Conservation (phyloP, 192 early-diverging fungal species). For the Dissophora globulifera region DNA sequence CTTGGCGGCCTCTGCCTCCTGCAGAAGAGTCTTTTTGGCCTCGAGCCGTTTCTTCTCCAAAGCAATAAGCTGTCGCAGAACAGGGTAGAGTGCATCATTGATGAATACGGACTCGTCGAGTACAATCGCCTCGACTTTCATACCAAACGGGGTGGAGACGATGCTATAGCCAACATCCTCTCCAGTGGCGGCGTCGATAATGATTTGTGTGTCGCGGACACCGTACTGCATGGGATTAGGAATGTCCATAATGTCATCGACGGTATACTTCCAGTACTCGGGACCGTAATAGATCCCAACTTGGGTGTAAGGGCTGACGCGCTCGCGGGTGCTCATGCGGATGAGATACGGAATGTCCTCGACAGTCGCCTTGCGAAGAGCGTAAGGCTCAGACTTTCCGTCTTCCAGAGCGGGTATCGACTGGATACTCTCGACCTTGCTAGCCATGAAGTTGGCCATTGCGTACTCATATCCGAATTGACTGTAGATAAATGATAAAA, state of each 20-base stretch:
- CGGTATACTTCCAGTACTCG: slow-evolving; percentile 10
- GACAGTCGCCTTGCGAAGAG: slow-evolving; percentile 1
- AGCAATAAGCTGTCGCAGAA: slow-evolving; percentile 16
- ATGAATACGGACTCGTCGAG: neutral
- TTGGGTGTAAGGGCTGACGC: neutral
- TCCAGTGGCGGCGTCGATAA: slow-evolving; percentile 24
- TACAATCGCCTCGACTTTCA: slow-evolving; percentile 17
- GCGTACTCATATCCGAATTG: slow-evolving; percentile 41
- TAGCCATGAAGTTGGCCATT: neutral
- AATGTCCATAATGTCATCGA: slow-evolving; percentile 12
- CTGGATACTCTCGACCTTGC: neutral
- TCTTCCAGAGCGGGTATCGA: neutral
- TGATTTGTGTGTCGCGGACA: slow-evolving; percentile 4
- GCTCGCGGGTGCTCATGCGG: slow-evolving; percentile 1
- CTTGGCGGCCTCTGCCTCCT: slow-evolving; percentile 6
- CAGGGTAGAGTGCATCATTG: slow-evolving; percentile 10
- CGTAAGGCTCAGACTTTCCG: neutral
- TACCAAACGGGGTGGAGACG: neutral
- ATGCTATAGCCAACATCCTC: slow-evolving; percentile 19
- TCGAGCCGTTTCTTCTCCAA: neutral
- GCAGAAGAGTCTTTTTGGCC: neutral
- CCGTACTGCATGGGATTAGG: neutral
- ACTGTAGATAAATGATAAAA: neutral
- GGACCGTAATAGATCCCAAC: slow-evolving; percentile 6
- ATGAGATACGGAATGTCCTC: slow-evolving; percentile 10